These are phyloP conservation scores for Speleostelium caveatum DNA, from an alignment of 78 protist species.

Conservation along the genomic window DNA sequence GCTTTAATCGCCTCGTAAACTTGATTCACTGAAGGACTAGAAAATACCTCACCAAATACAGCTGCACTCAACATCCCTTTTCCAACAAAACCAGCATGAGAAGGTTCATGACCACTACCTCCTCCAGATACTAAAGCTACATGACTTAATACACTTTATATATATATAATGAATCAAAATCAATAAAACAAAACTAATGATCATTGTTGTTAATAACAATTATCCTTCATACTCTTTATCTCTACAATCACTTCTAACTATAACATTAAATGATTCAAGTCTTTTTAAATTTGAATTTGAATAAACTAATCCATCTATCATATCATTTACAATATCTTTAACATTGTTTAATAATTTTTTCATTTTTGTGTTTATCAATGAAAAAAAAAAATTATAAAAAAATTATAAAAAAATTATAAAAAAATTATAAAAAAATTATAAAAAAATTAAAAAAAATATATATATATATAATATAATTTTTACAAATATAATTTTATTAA, in stretches of 20 bases:
- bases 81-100: slow-evolving; percentile 85
- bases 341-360: slow-evolving; percentile 75
- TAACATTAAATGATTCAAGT: slow-evolving; percentile 1
- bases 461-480: neutral
- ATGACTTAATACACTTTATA: slow-evolving; percentile 1
- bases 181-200: neutral
- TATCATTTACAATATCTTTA: slow-evolving; percentile 36
- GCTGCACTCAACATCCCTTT: slow-evolving; percentile 84
- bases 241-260: slow-evolving; percentile 27
- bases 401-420: neutral
- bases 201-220: neutral
- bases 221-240: neutral
- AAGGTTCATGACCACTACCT: slow-evolving; percentile 90
- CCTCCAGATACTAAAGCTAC: slow-evolving; percentile 83
- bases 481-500: neutral
- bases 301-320: slow-evolving; percentile 33
- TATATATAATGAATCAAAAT: neutral
- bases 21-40: slow-evolving; percentile 48
- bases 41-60: slow-evolving; percentile 84
- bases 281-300: slow-evolving; percentile 15
- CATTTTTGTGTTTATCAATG: slow-evolving; percentile 19
- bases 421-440: neutral
- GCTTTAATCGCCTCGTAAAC: slow-evolving; percentile 78
- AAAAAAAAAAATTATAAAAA: neutral
- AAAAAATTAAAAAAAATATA: slow-evolving; percentile 7